These are phyloP conservation scores for Lathyrus oleraceus DNA, from an alignment of 306 rosid genomes.

Conservation along the genomic window DNA sequence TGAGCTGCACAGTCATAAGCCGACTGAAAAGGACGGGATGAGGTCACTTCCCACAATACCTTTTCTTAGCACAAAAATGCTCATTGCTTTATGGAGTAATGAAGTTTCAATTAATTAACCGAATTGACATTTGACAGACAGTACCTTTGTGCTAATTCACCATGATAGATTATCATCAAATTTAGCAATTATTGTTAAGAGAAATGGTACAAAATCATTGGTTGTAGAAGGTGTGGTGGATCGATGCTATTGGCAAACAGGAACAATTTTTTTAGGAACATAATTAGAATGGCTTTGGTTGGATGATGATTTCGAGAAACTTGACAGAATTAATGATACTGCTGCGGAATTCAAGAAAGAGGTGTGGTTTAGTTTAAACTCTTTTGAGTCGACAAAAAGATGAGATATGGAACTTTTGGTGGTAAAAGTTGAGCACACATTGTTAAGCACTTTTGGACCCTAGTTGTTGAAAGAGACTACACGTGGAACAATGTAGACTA, in stretches of 20 bases:
- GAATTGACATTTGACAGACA: conserved; percentile 21
- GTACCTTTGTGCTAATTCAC: conserved; percentile 21
- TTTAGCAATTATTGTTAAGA: conserved; percentile 33
- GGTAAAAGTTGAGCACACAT: conserved; percentile 21
- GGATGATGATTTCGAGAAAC: conserved; percentile 7
- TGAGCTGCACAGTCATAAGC: conserved; percentile 34
- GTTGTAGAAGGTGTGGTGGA: conserved; percentile 26
- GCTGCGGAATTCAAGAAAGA: background rate
- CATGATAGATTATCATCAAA: conserved; percentile 29
- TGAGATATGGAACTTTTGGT: conserved; percentile 14
- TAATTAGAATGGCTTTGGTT: conserved; percentile 12
- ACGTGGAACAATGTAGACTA: conserved; percentile 26
- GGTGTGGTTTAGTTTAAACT: conserved; percentile 14
- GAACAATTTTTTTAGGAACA: background rate
- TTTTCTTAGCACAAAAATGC: conserved; percentile 22
- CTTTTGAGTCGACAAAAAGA: conserved; percentile 30
- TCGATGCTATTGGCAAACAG: conserved; percentile 24
- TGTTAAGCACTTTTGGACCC: conserved; percentile 29
- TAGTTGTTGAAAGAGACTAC: conserved; percentile 23
- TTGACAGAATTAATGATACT: conserved; percentile 25
- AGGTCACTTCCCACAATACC: background rate
- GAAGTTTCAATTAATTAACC: conserved; percentile 39
- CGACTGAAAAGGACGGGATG: conserved; percentile 40
- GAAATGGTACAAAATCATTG: conserved; percentile 34
- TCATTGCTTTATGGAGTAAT: conserved; percentile 30